Evolutionary conservation across 371 early-diverging fungal genomes (phyloP).

Genomic region (Mortierella polycephala): DNA sequence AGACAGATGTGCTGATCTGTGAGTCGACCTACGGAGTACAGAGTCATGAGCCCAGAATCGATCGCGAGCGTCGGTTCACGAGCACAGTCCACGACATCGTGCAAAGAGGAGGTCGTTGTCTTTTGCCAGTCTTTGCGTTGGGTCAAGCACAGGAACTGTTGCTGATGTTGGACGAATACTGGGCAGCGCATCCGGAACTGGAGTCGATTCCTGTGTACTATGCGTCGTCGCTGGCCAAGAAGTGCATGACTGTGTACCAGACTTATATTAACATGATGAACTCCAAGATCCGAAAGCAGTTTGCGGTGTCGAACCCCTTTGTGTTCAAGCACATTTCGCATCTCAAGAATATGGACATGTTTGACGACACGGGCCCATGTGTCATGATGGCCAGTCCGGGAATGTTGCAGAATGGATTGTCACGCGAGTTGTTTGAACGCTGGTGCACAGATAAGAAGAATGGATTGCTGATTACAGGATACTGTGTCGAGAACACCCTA

Average conservation of each 20-base stretch:
- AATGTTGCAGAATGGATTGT: slow-evolving; percentile 99
- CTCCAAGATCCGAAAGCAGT: slow-evolving; percentile 93
- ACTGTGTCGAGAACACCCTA: slow-evolving; percentile 99
- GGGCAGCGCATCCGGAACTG: slow-evolving; percentile 96
- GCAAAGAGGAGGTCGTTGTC: slow-evolving; percentile 95
- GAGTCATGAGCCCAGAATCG: slow-evolving; percentile 96
- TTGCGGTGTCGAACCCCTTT: slow-evolving; percentile 96
- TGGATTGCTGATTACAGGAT: slow-evolving; percentile 98
- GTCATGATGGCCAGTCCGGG: slow-evolving; percentile 99
- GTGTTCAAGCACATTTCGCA: slow-evolving; percentile 98
- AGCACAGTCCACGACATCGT: slow-evolving; percentile 95
- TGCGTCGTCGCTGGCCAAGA: slow-evolving; percentile 97
- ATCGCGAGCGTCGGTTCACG: slow-evolving; percentile 96
- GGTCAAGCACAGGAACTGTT: slow-evolving; percentile 99
- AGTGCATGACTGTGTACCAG: slow-evolving; percentile 99
- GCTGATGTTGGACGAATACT: slow-evolving; percentile 99
- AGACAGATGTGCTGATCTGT: slow-evolving; percentile 95
- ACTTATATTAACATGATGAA: slow-evolving; percentile 99
- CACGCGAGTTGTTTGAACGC: slow-evolving; percentile 97
- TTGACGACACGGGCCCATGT: slow-evolving; percentile 99
- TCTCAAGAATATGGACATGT: slow-evolving; percentile 90
- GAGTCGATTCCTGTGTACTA: slow-evolving; percentile 98
- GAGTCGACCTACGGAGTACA: slow-evolving; percentile 99
- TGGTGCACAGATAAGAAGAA: slow-evolving; percentile 98
- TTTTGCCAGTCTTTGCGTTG: slow-evolving; percentile 99